A percentile compares a stretch with the other conserved stretches of the same genome.
Conservation (phyloP, 2,329 filamentous ascomycete genomes). For the Alternaria novae-zelandiae region DNA sequence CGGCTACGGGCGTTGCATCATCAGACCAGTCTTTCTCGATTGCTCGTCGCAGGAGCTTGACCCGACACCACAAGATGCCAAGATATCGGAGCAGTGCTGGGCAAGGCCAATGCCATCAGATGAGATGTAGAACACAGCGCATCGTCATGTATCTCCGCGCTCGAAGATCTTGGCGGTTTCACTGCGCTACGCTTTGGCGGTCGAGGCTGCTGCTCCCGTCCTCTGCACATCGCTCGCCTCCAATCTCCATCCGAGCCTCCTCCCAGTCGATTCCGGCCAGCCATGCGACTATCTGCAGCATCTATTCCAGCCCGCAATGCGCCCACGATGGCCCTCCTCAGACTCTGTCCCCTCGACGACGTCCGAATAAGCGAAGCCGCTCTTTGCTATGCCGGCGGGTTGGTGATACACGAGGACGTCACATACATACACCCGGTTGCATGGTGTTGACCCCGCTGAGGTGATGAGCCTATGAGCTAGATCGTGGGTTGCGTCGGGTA, state of each 20-base stretch:
- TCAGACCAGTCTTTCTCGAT: not conserved
- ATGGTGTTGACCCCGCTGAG: not conserved
- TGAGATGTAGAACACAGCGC: not conserved
- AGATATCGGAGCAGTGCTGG: not conserved
- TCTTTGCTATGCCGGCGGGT: not conserved
- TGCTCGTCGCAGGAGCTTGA: not conserved
- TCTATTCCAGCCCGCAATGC: not conserved
- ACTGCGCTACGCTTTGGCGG: not conserved
- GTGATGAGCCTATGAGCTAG: not conserved
- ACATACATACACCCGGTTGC: not conserved
- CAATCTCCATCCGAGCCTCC: not conserved
- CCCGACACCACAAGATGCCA: not conserved
- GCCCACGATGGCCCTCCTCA: not conserved
- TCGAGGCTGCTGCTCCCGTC: not conserved
- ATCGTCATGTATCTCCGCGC: not conserved
- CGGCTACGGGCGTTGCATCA: not conserved
- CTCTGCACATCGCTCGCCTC: not conserved
- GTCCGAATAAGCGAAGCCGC: not conserved
- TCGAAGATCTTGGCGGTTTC: not conserved
- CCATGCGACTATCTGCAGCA: not conserved
- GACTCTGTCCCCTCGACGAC: not conserved
- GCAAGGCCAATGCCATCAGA: not conserved
- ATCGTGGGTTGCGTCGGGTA: not conserved
- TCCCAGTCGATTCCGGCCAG: not conserved
- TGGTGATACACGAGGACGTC: not conserved